Conservation (phyloP, 768 basidiomycete species). For the Leccinum uliginosum region DNA sequence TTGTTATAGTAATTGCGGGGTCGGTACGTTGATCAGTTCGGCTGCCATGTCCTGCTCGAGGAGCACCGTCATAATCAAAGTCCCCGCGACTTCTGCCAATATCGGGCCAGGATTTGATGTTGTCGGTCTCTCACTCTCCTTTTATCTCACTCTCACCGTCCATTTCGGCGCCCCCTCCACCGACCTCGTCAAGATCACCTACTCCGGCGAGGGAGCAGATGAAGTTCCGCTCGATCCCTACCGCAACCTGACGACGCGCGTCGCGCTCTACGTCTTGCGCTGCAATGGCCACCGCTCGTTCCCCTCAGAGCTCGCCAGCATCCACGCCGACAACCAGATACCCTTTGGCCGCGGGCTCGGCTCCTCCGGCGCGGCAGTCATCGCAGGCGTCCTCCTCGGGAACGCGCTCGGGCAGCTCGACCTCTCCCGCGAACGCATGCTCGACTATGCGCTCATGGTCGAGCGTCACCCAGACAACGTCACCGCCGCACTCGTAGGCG, state of each 20-base stretch:
- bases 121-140: slow-evolving; percentile 93
- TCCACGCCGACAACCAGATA: slow-evolving; percentile 88
- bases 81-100: slow-evolving; percentile 98
- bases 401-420: slow-evolving; percentile 73
- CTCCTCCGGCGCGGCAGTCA: slow-evolving; percentile 98
- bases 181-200: slow-evolving; percentile 59
- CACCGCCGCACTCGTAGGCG: slow-evolving; percentile 93
- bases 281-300: slow-evolving; percentile 74
- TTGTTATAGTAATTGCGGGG: neutral
- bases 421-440: slow-evolving; percentile 65
- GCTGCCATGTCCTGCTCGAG: slow-evolving; percentile 18
- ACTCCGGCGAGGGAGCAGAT: slow-evolving; percentile 83
- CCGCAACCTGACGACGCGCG: slow-evolving; percentile 95
- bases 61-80: slow-evolving; percentile 61
- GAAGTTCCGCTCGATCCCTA: slow-evolving; percentile 94
- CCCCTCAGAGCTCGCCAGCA: slow-evolving; percentile 60
- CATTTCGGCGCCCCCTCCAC: slow-evolving; percentile 37
- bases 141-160: slow-evolving; percentile 75
- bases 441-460: slow-evolving; percentile 98
- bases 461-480: slow-evolving; percentile 99
- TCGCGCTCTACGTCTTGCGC: slow-evolving; percentile 96
- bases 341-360: slow-evolving; percentile 97
- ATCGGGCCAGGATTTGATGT: slow-evolving; percentile 99
- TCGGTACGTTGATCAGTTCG: neutral
- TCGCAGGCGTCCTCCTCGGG: slow-evolving; percentile 91